phyloP scores from a whole-genome alignment of 2,329 filamentous ascomycete species.

The Colletotrichum musicola region DNA sequence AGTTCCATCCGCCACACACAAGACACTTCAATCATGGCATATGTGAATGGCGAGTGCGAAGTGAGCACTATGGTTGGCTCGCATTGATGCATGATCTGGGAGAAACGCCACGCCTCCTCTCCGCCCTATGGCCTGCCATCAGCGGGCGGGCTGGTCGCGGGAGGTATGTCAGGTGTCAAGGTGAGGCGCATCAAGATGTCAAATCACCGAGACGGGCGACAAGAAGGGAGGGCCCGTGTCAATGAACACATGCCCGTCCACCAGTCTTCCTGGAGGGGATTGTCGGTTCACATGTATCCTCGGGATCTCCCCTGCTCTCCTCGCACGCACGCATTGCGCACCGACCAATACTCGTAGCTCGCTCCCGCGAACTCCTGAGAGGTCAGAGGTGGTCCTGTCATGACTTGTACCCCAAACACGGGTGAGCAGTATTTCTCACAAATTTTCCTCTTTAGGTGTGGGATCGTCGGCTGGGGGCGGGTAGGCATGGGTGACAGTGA shows the following conservation, averaged over 20 bases:
- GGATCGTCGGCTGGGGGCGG: conserved; percentile 14
- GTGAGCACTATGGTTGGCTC: not conserved
- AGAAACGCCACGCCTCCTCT: conserved; percentile 7
- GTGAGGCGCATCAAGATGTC: conserved; percentile 18
- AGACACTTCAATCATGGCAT: not conserved
- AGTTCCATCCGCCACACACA: conserved; percentile 13
- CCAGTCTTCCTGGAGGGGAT: not conserved
- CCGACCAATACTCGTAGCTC: no score
- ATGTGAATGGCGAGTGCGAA: not conserved
- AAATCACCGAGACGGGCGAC: conserved; percentile 7
- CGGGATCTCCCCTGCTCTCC: conserved; percentile 11
- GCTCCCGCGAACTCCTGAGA: no score
- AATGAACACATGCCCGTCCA: conserved; percentile 15
- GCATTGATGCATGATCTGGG: conserved; percentile 33
- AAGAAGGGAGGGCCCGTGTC: not conserved
- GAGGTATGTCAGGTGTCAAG: not conserved
- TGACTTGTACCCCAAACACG: not conserved
- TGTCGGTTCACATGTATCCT: conserved; percentile 16
- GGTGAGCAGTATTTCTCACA: not conserved
- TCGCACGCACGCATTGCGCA: no score
- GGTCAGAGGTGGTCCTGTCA: not conserved
- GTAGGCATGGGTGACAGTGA: not conserved
- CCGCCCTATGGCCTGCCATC: not conserved
- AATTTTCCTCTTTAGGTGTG: conserved; percentile 19
- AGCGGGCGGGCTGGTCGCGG: no score